These are phyloP conservation scores for Clitopilus hobsonii DNA, from an alignment of 768 basidiomycete genomes.

Conservation along the genomic window DNA sequence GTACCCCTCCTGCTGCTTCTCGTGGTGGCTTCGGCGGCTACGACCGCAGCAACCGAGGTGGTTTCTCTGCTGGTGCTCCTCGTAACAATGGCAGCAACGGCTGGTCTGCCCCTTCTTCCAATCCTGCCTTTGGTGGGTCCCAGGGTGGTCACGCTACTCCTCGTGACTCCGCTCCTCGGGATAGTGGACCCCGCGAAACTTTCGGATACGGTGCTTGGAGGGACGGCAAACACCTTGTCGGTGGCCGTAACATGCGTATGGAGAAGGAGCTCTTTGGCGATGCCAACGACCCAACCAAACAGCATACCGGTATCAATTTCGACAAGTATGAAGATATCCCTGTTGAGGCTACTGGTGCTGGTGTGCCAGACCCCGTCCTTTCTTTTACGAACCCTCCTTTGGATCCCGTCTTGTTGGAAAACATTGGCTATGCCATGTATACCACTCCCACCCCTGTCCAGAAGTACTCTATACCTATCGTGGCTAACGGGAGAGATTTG, in stretches of 20 bases:
- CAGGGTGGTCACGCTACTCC: conserved; percentile 8
- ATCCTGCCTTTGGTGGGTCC: conserved; percentile 29
- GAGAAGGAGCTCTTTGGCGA: conserved; percentile 98
- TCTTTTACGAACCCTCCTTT: conserved; percentile 86
- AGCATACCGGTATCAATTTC: conserved; percentile 98
- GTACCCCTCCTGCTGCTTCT: conserved; percentile 53
- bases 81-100: conserved; percentile 38
- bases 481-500: conserved; percentile 81
- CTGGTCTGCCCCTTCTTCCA: conserved; percentile 34
- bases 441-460: conserved; percentile 96
- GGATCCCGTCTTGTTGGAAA: conserved; percentile 91
- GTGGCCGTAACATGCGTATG: conserved; percentile 76
- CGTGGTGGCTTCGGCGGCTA: conserved; percentile 41
- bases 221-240: conserved; percentile 85
- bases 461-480: conserved; percentile 99
- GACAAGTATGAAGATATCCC: conserved; percentile 99
- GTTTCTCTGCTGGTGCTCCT: conserved; percentile 32
- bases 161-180: conserved; percentile 42
- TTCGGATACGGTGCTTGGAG: conserved; percentile 79
- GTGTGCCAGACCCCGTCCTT: conserved; percentile 92
- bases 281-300: conserved; percentile 74
- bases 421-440: conserved; percentile 91
- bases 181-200: conserved; percentile 47
- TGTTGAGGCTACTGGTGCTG: conserved; percentile 95
- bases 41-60: conserved; percentile 34